Evolutionary conservation across 2,329 filamentous ascomycete species (phyloP), one percentile per base, ranked within the genome.

Genomic region (Chaetothyriales sp.): DNA sequence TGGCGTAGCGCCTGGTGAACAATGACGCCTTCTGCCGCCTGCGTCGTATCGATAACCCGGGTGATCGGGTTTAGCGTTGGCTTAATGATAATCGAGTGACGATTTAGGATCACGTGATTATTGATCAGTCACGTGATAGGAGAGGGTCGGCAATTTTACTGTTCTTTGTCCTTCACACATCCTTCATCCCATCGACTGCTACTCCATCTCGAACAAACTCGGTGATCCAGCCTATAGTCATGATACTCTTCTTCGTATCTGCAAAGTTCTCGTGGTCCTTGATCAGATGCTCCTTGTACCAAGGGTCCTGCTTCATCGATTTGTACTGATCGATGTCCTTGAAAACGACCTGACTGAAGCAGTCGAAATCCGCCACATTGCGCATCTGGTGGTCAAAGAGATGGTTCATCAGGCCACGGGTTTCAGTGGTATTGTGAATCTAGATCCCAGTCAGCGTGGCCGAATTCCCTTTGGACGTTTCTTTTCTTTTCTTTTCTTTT

Each of bases 201-300:
- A 19, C 28, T 0, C 28, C 28, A 36, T 36, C 28, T 36, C 46
- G 6, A 3, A 47, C 26, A 10, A 47, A 25, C 46, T 47, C 46
- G 7, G 8, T 53, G 18, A 46, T 44, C 48, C 48, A 52, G 7
- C 51, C 51, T 2, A 43, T 51, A 6, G 43, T 25, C 22, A 25
- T 25, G 22, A 25, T 25, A 25, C 22, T 36, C 28, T 12, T 36
- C 12, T 36, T 36, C 3, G 55, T 58, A 54, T 65, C 62, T 2
- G 63, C 62, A 55, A 65, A 65, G 26, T 63, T 55, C 48, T 59
- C 59, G 56, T 66, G 64, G 46, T 66, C 64, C 19, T 60, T 61
- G 42, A 58, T 57, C 19, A 65, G 57, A n/a, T 57, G 53, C 18
- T 56, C 49, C 39, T 53, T 58, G 45, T 60, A 66, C 42, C 60